A percentile compares a stretch with the other conserved stretches of the same genome.
Evolutionary conservation across 805 yeast genomes (phyloP).

Genomic region (Vanderwaltozyma verrucispora): DNA sequence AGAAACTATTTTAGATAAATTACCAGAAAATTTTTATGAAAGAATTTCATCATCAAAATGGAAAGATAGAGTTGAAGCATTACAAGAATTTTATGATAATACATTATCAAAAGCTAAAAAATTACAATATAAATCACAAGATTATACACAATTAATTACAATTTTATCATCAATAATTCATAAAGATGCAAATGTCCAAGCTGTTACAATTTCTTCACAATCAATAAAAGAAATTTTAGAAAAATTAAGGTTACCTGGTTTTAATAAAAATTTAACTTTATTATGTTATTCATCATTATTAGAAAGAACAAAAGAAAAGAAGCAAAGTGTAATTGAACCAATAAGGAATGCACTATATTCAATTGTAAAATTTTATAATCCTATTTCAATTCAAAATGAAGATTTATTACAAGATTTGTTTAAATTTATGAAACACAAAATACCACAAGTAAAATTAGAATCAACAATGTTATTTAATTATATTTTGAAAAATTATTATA

Average conservation of each 20-base stretch:
- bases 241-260: slow-evolving; percentile 47
- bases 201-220: slow-evolving; percentile 68
- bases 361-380: slow-evolving; percentile 43
- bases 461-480: slow-evolving; percentile 54
- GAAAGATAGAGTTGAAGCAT: slow-evolving; percentile 85
- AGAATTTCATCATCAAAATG: slow-evolving; percentile 59
- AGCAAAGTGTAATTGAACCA: slow-evolving; percentile 64
- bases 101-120: slow-evolving; percentile 45
- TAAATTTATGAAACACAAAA: slow-evolving; percentile 56
- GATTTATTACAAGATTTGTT: slow-evolving; percentile 50
- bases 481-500: slow-evolving; percentile 36
- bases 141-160: slow-evolving; percentile 55
- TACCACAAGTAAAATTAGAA: slow-evolving; percentile 73
- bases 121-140: slow-evolving; percentile 38
- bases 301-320: slow-evolving; percentile 84
- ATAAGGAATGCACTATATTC: slow-evolving; percentile 49
- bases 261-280: slow-evolving; percentile 39
- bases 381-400: slow-evolving; percentile 13
- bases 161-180: slow-evolving; percentile 53
- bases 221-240: slow-evolving; percentile 50
- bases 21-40: slow-evolving; percentile 53
- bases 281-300: slow-evolving; percentile 51
- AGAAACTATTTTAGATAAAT: slow-evolving; percentile 49
- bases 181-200: slow-evolving; percentile 84
- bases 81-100: slow-evolving; percentile 46